These are phyloP conservation scores for Quercus tomentella DNA, from an alignment of 331 rosid genomes.

Conservation along the genomic window DNA sequence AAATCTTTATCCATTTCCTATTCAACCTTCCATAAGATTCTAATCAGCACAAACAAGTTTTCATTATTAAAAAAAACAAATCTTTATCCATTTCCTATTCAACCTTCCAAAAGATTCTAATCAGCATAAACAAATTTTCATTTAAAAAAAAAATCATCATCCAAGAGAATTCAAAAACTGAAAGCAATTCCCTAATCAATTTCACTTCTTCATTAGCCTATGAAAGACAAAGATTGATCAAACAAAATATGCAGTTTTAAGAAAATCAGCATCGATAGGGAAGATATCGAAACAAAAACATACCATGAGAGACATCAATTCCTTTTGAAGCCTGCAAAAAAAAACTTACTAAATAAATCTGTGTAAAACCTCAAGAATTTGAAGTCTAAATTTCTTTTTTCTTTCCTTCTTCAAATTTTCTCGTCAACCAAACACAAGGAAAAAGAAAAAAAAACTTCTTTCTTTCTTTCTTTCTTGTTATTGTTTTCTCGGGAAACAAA, in stretches of 20 bases:
- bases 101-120: not conserved
- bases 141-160: not conserved
- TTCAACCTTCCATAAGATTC: not conserved
- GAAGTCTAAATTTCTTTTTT: not conserved
- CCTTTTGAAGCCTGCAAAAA: conserved; percentile 78
- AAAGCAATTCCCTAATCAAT: not conserved
- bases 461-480: not conserved
- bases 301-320: conserved; percentile 97
- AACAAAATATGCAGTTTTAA: conserved; percentile 1
- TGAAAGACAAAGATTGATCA: not conserved
- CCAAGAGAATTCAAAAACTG: not conserved
- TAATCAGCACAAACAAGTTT: not conserved
- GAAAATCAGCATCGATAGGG: not conserved
- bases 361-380: not conserved
- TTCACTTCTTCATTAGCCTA: not conserved
- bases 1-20: not conserved
- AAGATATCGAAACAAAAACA: conserved; percentile 3
- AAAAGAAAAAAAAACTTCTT: not conserved
- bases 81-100: not conserved
- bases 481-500: conserved; percentile 15
- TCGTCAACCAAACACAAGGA: not conserved
- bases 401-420: not conserved
- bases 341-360: no score
- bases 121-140: not conserved
- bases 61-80: not conserved